Conservation (phyloP, 371 early-diverging fungal genomes). For the Amoeboaphelidium protococcarum region DNA sequence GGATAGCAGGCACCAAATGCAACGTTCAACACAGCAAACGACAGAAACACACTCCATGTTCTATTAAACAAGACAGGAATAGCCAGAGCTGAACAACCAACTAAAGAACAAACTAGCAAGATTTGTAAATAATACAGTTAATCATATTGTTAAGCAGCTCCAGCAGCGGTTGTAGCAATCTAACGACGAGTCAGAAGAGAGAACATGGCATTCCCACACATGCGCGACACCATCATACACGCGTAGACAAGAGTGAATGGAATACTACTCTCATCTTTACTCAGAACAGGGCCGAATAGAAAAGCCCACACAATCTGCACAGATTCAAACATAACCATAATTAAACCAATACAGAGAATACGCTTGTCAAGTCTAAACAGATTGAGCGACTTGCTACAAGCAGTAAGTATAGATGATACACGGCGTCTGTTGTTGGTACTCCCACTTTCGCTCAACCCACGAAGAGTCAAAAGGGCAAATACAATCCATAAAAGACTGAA, state of each 20-base stretch:
- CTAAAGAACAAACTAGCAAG: background rate
- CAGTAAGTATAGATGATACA: constrained; percentile 1
- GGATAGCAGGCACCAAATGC: constrained; percentile 51
- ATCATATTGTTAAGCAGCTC: background rate
- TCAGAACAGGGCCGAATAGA: constrained; percentile 39
- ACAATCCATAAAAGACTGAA: constrained; percentile 29
- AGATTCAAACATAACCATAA: constrained; percentile 43
- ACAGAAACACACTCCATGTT: constrained; percentile 7
- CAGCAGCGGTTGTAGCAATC: background rate
- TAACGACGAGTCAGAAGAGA: constrained; percentile 15
- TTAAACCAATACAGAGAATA: constrained; percentile 24
- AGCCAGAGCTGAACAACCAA: background rate
- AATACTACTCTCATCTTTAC: constrained; percentile 8
- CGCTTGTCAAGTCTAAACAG: constrained; percentile 13
- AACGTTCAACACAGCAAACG: constrained; percentile 31
- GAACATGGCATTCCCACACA: constrained; percentile 37
- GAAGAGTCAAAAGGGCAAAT: constrained; percentile 17
- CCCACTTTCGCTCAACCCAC: constrained; percentile 27
- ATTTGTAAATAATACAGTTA: background rate
- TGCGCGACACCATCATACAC: constrained; percentile 40
- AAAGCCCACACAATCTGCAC: constrained; percentile 56
- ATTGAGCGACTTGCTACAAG: background rate
- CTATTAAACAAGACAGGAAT: constrained; percentile 3
- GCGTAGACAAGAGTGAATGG: constrained; percentile 32
- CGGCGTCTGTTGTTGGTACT: constrained; percentile 46